Percentiles rank a stretch among this genome's conserved stretches.
phyloP scores from a whole-genome alignment of 371 early-diverging fungal species.

The Mucor indicus region DNA sequence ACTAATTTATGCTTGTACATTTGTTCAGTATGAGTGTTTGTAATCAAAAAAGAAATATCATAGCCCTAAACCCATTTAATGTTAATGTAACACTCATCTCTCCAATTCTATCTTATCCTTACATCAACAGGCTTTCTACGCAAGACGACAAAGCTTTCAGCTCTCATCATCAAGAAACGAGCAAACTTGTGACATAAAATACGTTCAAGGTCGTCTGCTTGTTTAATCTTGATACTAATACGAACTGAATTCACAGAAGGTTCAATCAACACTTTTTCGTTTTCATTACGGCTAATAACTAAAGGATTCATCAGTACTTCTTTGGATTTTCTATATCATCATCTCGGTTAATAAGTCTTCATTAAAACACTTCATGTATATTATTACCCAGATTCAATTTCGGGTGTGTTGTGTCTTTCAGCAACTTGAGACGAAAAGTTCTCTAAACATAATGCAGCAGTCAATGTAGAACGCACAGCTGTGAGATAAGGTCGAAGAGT shows the following conservation, averaged over 20 bases:
- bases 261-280: slow-evolving; percentile 93
- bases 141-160: slow-evolving; percentile 94
- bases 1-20: slow-evolving; percentile 98
- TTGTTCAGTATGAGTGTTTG: slow-evolving; percentile 94
- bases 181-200: slow-evolving; percentile 95
- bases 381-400: slow-evolving; percentile 88
- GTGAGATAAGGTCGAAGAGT: slow-evolving; percentile 94
- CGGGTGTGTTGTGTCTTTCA: slow-evolving; percentile 97
- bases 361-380: not conserved
- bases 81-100: not conserved
- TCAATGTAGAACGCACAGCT: slow-evolving; percentile 91
- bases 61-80: slow-evolving; percentile 67
- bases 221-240: slow-evolving; percentile 94
- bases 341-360: not conserved
- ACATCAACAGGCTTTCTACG: slow-evolving; percentile 89
- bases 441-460: slow-evolving; percentile 92
- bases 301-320: slow-evolving; percentile 68
- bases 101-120: slow-evolving; percentile 20
- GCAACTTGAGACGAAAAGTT: slow-evolving; percentile 97
- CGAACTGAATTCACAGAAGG: slow-evolving; percentile 93
- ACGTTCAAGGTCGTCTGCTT: slow-evolving; percentile 96
- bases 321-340: slow-evolving; percentile 19
- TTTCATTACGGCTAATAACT: slow-evolving; percentile 89
- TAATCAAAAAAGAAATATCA: slow-evolving; percentile 93
- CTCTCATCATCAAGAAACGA: slow-evolving; percentile 94